Conservation (phyloP, 139 green algal species). For the Closterium sp. region DNA sequence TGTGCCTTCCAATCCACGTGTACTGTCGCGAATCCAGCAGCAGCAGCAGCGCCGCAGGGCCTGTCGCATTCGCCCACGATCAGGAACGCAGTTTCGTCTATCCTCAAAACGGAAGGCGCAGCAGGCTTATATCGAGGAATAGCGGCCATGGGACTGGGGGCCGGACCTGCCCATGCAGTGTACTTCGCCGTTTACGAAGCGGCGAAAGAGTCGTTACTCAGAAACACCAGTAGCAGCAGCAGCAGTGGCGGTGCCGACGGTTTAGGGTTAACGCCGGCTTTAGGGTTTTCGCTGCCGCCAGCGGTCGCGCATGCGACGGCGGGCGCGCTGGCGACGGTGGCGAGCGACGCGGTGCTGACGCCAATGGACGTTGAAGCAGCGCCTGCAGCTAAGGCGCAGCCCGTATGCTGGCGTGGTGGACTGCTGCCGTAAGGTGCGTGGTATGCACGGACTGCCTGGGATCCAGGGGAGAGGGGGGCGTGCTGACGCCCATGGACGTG, state of each 20-base stretch:
- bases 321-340: conserved; percentile 77
- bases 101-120: conserved; percentile 17
- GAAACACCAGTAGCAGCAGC: conserved; percentile 18
- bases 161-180: conserved; percentile 85
- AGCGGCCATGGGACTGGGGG: conserved; percentile 50
- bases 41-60: neutral
- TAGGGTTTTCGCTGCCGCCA: neutral
- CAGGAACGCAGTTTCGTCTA: conserved; percentile 38
- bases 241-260: neutral
- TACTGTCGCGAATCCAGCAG: neutral
- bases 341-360: conserved; percentile 83
- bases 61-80: conserved; percentile 10
- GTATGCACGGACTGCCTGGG: no score
- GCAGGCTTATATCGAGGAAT: conserved; percentile 53
- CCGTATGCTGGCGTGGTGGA: conserved; percentile 39
- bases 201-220: conserved; percentile 67
- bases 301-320: conserved; percentile 56
- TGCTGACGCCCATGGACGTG: conserved; percentile 89
- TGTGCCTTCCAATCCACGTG: neutral
- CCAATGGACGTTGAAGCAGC: conserved; percentile 93
- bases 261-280: conserved; percentile 1
- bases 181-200: conserved; percentile 94
- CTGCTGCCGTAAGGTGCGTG: conserved; percentile 6
- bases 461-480: no score
- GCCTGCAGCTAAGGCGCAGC: conserved; percentile 68